Evolutionary conservation across 192 early-diverging fungal genomes (phyloP).

Genomic region (Obelidium mucronatum): DNA sequence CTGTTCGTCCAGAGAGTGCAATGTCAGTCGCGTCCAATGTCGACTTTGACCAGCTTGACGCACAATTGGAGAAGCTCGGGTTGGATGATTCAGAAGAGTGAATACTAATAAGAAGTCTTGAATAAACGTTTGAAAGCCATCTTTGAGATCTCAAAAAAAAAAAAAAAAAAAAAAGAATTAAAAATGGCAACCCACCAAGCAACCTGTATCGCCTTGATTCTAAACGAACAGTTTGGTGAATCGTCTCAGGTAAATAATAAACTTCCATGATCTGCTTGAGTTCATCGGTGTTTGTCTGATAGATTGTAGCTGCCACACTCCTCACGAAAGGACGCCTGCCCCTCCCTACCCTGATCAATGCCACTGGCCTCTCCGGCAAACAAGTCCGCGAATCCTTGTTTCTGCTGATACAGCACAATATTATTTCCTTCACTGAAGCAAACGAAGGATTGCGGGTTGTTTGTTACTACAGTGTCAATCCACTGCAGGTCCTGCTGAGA

Average conservation of each 20-base stretch:
- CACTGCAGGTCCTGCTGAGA: constrained; percentile 59
- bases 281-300: not conserved
- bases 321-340: constrained; percentile 73
- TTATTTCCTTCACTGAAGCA: constrained; percentile 73
- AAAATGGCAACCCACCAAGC: constrained; percentile 1
- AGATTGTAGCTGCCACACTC: constrained; percentile 70
- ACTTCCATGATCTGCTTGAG: not conserved
- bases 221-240: constrained; percentile 29
- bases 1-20: no score
- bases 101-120: no score
- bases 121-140: no score
- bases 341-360: constrained; percentile 57
- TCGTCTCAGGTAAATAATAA: constrained; percentile 6
- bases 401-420: constrained; percentile 87
- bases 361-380: constrained; percentile 52
- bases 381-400: constrained; percentile 78
- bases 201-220: constrained; percentile 9
- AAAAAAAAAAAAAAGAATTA: not conserved
- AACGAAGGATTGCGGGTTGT: constrained; percentile 64
- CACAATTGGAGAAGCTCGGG: no score
- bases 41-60: no score
- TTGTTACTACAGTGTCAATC: constrained; percentile 73
- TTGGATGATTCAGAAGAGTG: no score
- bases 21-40: no score
- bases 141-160: no score